Evolutionary conservation across 2,329 filamentous ascomycete species (phyloP).

Genomic region (Onygenales sp.): DNA sequence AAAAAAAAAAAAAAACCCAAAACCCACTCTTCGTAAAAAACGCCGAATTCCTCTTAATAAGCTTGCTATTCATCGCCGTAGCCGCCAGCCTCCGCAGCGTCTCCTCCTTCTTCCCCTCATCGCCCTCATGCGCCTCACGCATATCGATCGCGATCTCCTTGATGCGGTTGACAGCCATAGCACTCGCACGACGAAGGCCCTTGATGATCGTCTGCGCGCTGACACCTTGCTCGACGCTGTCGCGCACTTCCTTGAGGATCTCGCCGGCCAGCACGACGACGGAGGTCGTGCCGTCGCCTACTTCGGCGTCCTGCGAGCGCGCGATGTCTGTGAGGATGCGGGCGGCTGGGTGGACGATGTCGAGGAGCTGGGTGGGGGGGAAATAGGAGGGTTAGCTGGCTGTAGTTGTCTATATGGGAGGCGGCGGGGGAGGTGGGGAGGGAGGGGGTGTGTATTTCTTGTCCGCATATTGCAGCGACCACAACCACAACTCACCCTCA

Average conservation of each 20-base stretch:
- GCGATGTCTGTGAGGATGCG: constrained; percentile 97
- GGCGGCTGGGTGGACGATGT: constrained; percentile 95
- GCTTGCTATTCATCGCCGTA: constrained; percentile 98
- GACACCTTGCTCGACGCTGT: constrained; percentile 91
- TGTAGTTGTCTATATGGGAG: background rate
- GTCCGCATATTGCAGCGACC: background rate
- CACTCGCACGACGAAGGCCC: constrained; percentile 75
- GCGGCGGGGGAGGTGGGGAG: background rate
- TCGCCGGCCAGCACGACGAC: constrained; percentile 97
- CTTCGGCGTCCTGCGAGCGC: constrained; percentile 96
- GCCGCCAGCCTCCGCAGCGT: constrained; percentile 82
- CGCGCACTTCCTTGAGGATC: constrained; percentile 92
- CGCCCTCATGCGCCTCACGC: constrained; percentile 63
- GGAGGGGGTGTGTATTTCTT: background rate
- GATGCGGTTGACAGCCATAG: constrained; percentile 95
- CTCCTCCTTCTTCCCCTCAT: constrained; percentile 78
- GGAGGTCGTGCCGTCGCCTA: constrained; percentile 94
- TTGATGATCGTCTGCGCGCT: constrained; percentile 98
- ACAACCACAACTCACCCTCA: constrained; percentile 61
- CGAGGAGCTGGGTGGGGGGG: constrained; percentile 59
- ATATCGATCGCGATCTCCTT: constrained; percentile 80
- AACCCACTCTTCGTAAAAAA: constrained; percentile 93
- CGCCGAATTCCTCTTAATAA: constrained; percentile 91
- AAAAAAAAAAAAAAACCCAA: constrained; percentile 20
- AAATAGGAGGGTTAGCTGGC: background rate